Evolutionary conservation across 441 rosid genomes (phyloP).

Genomic region (Bocquillonia castaneifolia): DNA sequence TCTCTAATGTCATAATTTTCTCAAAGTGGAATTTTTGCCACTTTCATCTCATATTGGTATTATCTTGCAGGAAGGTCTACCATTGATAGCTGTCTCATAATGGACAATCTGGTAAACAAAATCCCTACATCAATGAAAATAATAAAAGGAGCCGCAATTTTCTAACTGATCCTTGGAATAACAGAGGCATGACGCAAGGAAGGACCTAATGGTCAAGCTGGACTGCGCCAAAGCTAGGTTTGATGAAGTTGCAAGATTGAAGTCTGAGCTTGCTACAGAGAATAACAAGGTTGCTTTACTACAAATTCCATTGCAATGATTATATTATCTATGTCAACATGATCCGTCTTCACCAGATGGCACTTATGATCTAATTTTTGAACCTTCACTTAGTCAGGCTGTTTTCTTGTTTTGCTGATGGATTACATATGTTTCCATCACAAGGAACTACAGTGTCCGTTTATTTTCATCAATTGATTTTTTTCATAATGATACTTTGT

Average conservation of each 20-base stretch:
- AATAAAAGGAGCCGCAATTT: background rate
- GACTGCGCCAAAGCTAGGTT: conserved; percentile 49
- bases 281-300: conserved; percentile 41
- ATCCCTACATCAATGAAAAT: conserved; percentile 4
- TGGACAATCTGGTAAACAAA: conserved; percentile 28
- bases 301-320: background rate
- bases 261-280: conserved; percentile 36
- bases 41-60: conserved; percentile 16
- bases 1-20: background rate
- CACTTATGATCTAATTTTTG: background rate
- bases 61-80: conserved; percentile 28
- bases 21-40: background rate
- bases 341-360: background rate
- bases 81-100: conserved; percentile 10
- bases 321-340: background rate
- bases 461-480: background rate
- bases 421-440: background rate
- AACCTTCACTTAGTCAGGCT: background rate
- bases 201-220: conserved; percentile 33
- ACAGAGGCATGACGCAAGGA: conserved; percentile 31
- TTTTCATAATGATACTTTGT: background rate
- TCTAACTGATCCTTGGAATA: conserved; percentile 17
- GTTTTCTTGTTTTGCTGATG: background rate
- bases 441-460: background rate
- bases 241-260: conserved; percentile 38